Conservation (phyloP, 2,329 filamentous ascomycete genomes). For the Dendryphion nanum region DNA sequence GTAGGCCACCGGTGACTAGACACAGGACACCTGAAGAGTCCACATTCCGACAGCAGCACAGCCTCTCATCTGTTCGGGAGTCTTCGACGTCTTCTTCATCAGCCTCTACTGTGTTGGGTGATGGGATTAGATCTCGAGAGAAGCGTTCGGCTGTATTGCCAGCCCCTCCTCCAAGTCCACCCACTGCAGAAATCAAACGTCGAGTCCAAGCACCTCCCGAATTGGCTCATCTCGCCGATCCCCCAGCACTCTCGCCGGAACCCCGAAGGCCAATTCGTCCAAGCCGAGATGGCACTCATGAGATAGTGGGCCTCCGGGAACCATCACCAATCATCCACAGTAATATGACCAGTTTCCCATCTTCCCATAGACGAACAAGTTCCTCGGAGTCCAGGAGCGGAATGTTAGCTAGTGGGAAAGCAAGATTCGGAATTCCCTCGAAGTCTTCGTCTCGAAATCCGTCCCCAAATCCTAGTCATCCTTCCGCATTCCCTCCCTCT, state of each 20-base stretch:
- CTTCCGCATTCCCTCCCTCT: conserved; percentile 23
- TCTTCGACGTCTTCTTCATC: conserved; percentile 72
- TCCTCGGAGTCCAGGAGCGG: conserved; percentile 45
- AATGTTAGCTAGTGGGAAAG: conserved; percentile 13
- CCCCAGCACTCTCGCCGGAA: conserved; percentile 49
- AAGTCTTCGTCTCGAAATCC: conserved; percentile 38
- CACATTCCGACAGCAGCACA: conserved; percentile 52
- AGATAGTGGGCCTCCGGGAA: conserved; percentile 43
- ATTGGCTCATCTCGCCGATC: conserved; percentile 60
- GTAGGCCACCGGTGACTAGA: conserved; percentile 60
- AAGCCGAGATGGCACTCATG: conserved; percentile 47
- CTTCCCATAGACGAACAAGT: conserved; percentile 51
- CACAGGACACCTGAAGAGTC: conserved; percentile 55
- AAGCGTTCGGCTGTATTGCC: conserved; percentile 31
- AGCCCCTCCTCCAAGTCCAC: conserved; percentile 55
- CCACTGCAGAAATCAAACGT: conserved; percentile 9
- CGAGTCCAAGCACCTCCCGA: conserved; percentile 36
- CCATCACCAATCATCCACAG: conserved; percentile 57
- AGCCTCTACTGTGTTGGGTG: conserved; percentile 63
- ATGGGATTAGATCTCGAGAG: conserved; percentile 46
- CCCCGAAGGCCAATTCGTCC: conserved; percentile 47
- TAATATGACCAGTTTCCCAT: conserved; percentile 51
- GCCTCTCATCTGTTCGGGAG: conserved; percentile 66
- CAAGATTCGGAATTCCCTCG: conserved; percentile 23
- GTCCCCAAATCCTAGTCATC: conserved; percentile 35